phyloP scores from a whole-genome alignment of 352 stramenopile species.

The Globisporangium paroecandrum region DNA sequence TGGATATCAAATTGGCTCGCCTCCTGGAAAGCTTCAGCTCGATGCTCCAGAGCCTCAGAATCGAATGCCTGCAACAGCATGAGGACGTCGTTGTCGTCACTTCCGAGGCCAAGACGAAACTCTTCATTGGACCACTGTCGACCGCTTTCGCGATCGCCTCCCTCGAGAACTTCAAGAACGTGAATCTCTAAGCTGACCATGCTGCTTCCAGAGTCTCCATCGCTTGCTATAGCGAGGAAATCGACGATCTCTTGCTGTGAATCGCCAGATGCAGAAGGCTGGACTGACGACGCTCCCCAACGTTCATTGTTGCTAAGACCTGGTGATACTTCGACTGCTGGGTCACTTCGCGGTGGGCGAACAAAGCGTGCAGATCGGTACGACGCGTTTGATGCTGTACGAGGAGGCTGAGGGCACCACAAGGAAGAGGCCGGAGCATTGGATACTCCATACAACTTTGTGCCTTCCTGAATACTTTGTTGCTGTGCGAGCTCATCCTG shows the following conservation, averaged over 20 bases:
- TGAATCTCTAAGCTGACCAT: conserved; percentile 33
- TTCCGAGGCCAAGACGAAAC: neutral
- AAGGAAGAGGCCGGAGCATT: neutral
- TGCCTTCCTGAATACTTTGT: neutral
- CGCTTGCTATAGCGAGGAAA: neutral
- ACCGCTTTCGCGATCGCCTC: neutral
- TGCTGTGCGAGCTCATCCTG: conserved; percentile 24
- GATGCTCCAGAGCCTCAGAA: neutral
- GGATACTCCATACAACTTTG: neutral
- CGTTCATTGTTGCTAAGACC: neutral
- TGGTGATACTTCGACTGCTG: neutral
- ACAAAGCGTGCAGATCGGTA: conserved; percentile 10
- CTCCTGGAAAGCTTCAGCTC: neutral
- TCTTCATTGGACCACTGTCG: neutral
- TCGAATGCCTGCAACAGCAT: conserved; percentile 9
- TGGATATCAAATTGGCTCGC: neutral
- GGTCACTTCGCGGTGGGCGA: neutral
- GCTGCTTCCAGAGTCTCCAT: conserved; percentile 6
- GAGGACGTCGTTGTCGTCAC: conserved; percentile 8
- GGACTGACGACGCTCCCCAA: neutral
- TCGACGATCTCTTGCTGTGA: neutral
- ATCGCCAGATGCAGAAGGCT: neutral
- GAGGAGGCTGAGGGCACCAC: conserved; percentile 20
- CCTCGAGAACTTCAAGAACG: conserved; percentile 20
- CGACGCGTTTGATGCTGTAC: neutral